Evolutionary conservation across 140 eudicot species (phyloP), one percentile per base, ranked within the genome.

Genomic region (Cichorium intybus): DNA sequence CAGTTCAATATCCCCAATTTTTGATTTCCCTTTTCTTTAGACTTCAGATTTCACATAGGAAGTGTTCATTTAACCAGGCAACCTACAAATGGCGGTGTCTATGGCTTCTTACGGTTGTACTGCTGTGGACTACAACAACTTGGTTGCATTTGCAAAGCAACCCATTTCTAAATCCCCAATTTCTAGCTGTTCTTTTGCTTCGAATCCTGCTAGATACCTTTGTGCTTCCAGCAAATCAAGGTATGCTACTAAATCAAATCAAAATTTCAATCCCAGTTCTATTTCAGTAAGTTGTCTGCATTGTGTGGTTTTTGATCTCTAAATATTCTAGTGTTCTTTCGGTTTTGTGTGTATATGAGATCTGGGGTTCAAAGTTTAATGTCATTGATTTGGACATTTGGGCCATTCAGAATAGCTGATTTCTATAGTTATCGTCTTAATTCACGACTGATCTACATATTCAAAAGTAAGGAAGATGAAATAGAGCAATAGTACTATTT

Each of bases 21-120:
- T 29, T 28, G 6, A 47, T 31, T 14, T 21, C 45, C 69, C 56
- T 62, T 46, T 51, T 31, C 62, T 37, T 37, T 43, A 27, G 22
- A 17, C 49, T 45, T 8, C 22, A 45, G 7, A 45, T 69, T 65
- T 56, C 26, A 47, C 35, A 48, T 50, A 23, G 12, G 6, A 33
- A 7, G 14, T 26, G 23, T 27, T 33, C 10, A 14, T 26, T 56
- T 4, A 55, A 56, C 56, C 31, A 39, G 5, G 26, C 8, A 48
- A 22, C 41, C 54, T 72, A 65, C 62, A 62, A 77, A 82, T 88
- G 81, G 81, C 88, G 71, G 81, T 86, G 75, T 84, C 88, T 64
- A 82, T 87, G 90, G 94, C 86, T 75, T 80, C 95, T 57, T 75
- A 52, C 60, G 83, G 86, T 12, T 75, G 39, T 35, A 60, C 64